phyloP scores from a whole-genome alignment of 2,329 filamentous ascomycete genomes.

The Alternaria novae-zelandiae region DNA sequence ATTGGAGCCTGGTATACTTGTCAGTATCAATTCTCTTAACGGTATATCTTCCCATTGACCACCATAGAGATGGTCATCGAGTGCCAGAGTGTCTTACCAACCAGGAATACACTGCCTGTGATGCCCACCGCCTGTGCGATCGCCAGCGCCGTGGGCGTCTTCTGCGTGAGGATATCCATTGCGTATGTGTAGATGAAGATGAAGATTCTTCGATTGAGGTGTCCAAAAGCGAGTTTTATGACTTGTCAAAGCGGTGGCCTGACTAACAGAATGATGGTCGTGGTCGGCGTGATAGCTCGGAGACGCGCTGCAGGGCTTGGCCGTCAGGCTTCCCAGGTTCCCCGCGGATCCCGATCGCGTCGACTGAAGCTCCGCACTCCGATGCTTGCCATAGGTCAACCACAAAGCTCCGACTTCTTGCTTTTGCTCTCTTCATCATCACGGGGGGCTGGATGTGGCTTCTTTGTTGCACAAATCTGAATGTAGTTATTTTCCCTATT shows the following conservation, averaged over 20 bases:
- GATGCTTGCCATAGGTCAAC: background rate
- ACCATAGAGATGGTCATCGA: background rate
- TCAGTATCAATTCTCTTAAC: background rate
- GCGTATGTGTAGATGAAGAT: background rate
- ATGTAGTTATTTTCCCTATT: background rate
- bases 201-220: background rate
- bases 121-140: conserved; percentile 60
- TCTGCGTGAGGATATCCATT: conserved; percentile 36
- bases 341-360: conserved; percentile 8
- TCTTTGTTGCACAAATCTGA: background rate
- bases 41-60: background rate
- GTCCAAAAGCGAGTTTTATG: background rate
- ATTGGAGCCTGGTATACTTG: background rate
- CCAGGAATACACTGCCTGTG: conserved; percentile 56
- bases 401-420: background rate
- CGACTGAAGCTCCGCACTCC: background rate
- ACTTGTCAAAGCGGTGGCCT: background rate
- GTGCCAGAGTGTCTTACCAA: conserved; percentile 38
- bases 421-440: background rate
- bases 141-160: conserved; percentile 47
- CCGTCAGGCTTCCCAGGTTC: conserved; percentile 1
- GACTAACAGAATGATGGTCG: background rate
- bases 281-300: background rate
- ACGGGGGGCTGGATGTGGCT: background rate
- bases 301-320: background rate